phyloP scores from a whole-genome alignment of 108 stramenopile species.

The Epithemia pelagica region DNA sequence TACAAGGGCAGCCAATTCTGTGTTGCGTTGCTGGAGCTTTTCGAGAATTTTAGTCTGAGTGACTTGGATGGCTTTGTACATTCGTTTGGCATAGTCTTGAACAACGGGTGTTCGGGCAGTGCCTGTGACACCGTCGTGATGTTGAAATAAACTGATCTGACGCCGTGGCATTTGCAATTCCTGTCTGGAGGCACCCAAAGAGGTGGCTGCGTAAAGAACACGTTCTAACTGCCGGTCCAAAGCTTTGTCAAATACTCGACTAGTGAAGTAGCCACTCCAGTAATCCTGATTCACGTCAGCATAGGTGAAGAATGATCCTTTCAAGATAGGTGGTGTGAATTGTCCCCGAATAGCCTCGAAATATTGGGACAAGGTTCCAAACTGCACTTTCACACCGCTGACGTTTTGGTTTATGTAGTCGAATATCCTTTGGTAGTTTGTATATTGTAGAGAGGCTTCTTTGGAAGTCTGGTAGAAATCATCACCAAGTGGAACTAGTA shows the following conservation, averaged over 20 bases:
- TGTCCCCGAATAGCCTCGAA: conserved; percentile 38
- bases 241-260: conserved; percentile 55
- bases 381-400: conserved; percentile 34
- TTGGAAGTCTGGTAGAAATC: conserved; percentile 42
- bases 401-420: conserved; percentile 57
- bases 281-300: conserved; percentile 51
- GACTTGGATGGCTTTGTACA: conserved; percentile 28
- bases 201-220: conserved; percentile 36
- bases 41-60: conserved; percentile 33
- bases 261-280: conserved; percentile 64
- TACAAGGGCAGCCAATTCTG: not conserved
- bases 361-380: conserved; percentile 52
- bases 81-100: conserved; percentile 45
- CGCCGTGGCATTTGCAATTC: conserved; percentile 46
- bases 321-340: conserved; percentile 41
- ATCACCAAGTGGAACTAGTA: conserved; percentile 51
- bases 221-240: conserved; percentile 54
- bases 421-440: conserved; percentile 40
- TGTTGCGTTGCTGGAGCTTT: not conserved
- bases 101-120: conserved; percentile 49
- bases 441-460: conserved; percentile 44
- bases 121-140: conserved; percentile 63
- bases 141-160: conserved; percentile 46
- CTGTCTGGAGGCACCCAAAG: conserved; percentile 27
- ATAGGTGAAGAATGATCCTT: conserved; percentile 60